These are phyloP conservation scores for Hydnomerulius pinastri DNA, from an alignment of 768 basidiomycete species.

Conservation along the genomic window DNA sequence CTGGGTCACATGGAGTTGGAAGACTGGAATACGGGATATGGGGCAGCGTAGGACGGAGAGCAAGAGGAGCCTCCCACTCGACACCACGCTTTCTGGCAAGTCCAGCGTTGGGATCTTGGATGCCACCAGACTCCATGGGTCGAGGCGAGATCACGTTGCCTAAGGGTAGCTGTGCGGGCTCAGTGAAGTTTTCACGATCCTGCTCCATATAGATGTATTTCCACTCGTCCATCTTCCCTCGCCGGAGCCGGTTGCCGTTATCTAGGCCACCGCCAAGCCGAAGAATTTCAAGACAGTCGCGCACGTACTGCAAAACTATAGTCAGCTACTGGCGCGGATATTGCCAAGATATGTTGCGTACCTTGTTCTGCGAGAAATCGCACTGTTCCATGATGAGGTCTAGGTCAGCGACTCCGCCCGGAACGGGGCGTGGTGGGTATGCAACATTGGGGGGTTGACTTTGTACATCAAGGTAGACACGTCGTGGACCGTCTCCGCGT, in stretches of 20 bases:
- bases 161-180: slow-evolving; percentile 33
- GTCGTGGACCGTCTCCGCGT: slow-evolving; percentile 72
- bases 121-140: slow-evolving; percentile 27
- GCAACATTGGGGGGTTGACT: slow-evolving; percentile 62
- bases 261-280: slow-evolving; percentile 91
- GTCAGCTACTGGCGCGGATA: slow-evolving; percentile 11
- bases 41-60: slow-evolving; percentile 49
- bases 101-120: slow-evolving; percentile 52
- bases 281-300: slow-evolving; percentile 94
- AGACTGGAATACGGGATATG: slow-evolving; percentile 62
- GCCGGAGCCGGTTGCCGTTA: slow-evolving; percentile 69
- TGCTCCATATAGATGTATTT: slow-evolving; percentile 86
- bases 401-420: slow-evolving; percentile 85
- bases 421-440: slow-evolving; percentile 85
- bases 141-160: slow-evolving; percentile 34
- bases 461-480: slow-evolving; percentile 76
- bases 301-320: slow-evolving; percentile 69
- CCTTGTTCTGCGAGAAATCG: slow-evolving; percentile 83
- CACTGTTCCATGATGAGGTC: slow-evolving; percentile 92
- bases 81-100: slow-evolving; percentile 58
- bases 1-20: slow-evolving; percentile 72
- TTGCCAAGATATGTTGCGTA: slow-evolving; percentile 23
- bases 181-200: slow-evolving; percentile 40
- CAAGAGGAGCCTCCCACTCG: slow-evolving; percentile 57
- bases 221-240: slow-evolving; percentile 81